phyloP scores from a whole-genome alignment of 2,329 filamentous ascomycete genomes.

The Venturia asperata region DNA sequence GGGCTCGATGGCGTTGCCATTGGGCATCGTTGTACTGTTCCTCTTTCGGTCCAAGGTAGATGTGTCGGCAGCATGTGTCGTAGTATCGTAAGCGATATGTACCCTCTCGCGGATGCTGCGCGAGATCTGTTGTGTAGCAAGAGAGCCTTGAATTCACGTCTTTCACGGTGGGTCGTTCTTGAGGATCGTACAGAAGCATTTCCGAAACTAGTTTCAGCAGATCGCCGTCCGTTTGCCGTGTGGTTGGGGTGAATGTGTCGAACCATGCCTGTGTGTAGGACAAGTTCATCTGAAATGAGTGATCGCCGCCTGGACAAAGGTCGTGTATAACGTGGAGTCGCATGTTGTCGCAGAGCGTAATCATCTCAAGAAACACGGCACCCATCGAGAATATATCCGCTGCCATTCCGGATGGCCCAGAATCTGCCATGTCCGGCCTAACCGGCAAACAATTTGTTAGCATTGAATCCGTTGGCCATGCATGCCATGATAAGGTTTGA shows the following conservation, averaged over 20 bases:
- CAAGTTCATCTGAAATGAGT: background rate
- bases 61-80: background rate
- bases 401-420: conserved; percentile 1
- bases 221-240: conserved; percentile 2
- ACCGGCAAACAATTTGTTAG: background rate
- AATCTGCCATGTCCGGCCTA: background rate
- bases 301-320: background rate
- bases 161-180: background rate
- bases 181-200: background rate
- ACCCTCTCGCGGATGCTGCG: background rate
- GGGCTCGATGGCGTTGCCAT: conserved; percentile 31
- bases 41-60: conserved; percentile 1
- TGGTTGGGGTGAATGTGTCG: background rate
- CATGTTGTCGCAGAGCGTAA: conserved; percentile 6
- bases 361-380: conserved; percentile 11
- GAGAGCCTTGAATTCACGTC: background rate
- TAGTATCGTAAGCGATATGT: conserved; percentile 9
- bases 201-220: background rate
- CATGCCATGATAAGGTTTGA: conserved; percentile 1
- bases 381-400: conserved; percentile 9
- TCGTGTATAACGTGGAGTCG: background rate
- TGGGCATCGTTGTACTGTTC: background rate
- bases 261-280: conserved; percentile 5
- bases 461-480: background rate
- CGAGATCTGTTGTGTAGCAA: background rate